Base-by-base conservation (phyloP, 2,329 filamentous ascomycete species). In the Whalleya microplaca region DNA sequence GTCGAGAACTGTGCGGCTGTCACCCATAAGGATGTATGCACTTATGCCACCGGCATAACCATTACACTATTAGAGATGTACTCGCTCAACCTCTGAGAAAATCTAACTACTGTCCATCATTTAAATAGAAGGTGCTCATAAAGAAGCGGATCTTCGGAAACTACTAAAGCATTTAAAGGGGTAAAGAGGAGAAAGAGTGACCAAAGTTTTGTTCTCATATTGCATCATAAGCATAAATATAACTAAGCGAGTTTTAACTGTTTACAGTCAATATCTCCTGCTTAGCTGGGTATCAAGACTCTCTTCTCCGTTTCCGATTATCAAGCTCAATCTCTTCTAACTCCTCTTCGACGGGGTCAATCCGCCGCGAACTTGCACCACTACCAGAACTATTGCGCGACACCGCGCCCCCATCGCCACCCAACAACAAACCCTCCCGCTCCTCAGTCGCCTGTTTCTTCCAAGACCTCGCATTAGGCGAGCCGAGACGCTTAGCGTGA, bases 321-420 rank as follows among this genome's bases (percentile, higher is more conserved):
- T 53, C 62, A 3, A 68, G 55, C 47, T 66, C 64, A 16, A 69
- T 43, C 4, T 67, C 65, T 54, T 68, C 63, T 1, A 69, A 48
- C 9, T 66, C 64, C 5, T 62, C 61, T 7, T 37, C 32, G 32
- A 66, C 50, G 12, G 52, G 62, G 18, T 56, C 61, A 1, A 67
- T 63, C 16, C 51, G 46, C 19, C 41, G n/a, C n/a, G 21, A 37
- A 47, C 43, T 58, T 32, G 9, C 55, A 40, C 52, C 55, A 7
- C 41, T 29, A 21, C 55, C 53, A 2, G 60, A 62, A 21, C 60
- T 58, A 1, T 57, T 56, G n/a, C 56, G 51, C 16, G 61, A 64
- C 27, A 56, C 27, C n/a, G 45, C 27, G 14, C 45, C 20, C 20
- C 48, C 32, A 2, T 49, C 40, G 3, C 45, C 44, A 2, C 47